Conservation (phyloP, 2,329 filamentous ascomycete species). For the Tolypocladium ophioglossoides region DNA sequence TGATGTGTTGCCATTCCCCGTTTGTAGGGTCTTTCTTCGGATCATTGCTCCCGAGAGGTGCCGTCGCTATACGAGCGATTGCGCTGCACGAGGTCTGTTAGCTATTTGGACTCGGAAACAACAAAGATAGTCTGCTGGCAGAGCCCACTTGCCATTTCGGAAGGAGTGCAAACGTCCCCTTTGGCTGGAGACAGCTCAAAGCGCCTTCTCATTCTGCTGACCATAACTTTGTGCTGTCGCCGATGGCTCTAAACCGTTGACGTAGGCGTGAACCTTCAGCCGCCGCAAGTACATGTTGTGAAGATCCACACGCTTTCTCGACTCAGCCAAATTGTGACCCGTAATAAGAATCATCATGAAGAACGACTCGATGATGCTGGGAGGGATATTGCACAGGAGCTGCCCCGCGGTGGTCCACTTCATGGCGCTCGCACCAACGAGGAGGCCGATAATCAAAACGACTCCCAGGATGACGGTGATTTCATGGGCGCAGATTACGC, state of each 20-base stretch:
- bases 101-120: not conserved
- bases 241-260: slow-evolving; percentile 17
- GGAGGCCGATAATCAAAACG: slow-evolving; percentile 7
- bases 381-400: slow-evolving; percentile 13
- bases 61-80: not conserved
- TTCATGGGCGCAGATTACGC: slow-evolving; percentile 11
- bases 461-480: slow-evolving; percentile 9
- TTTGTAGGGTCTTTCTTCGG: not conserved
- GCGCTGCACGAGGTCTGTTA: not conserved
- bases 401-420: slow-evolving; percentile 12
- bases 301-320: slow-evolving; percentile 8
- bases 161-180: not conserved
- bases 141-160: not conserved
- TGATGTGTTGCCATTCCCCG: not conserved
- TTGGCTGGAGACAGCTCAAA: not conserved
- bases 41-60: not conserved
- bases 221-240: not conserved
- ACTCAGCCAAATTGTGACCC: slow-evolving; percentile 11
- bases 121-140: not conserved
- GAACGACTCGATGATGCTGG: slow-evolving; percentile 13
- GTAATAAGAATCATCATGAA: slow-evolving; percentile 16
- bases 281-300: slow-evolving; percentile 27
- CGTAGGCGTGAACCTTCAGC: slow-evolving; percentile 26
- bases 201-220: not conserved
- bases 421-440: slow-evolving; percentile 12